Base-by-base conservation (phyloP, 208 protist species). In the Acanthamoeba triangularis region DNA sequence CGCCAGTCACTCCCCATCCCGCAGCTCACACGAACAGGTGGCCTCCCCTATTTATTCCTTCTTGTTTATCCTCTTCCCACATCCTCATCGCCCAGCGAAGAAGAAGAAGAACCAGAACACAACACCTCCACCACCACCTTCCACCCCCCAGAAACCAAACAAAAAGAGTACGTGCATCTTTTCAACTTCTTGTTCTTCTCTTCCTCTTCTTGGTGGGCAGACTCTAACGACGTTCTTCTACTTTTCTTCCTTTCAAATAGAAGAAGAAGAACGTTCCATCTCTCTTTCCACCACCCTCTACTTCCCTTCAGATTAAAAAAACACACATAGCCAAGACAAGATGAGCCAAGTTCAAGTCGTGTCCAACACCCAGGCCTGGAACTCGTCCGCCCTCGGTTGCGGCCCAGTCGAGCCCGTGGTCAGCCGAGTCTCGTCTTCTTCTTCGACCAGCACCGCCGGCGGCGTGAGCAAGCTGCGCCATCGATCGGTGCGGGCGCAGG, bases 331-430 rank as follows among this genome's bases (percentile, higher is more conserved):
- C 16, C 0, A 59, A 35, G 0, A 18, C 80, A 63, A 30, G 8
- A 88, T 88, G 80, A 88, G 80, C 52, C 80, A 88, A 63, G 80
- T 88, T 10, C 80, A 88, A 44, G 80, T 88, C 35, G 80, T 88
- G 49, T 88, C 80, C 49, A 88, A 56, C 52, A 37, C n/a, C 20
- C 80, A 88, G 80, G 10, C 80, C 16, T 88, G 80, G 80, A 63
- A 65, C 59, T 65, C 80, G 7, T 41, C 74, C n/a, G 80, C 52
- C 52, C 49, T 88, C 7, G 80, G 80, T 14, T 88, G 44, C 49
- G 80, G 80, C 52, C 80, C 52, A 0, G 30, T 74, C 25, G 67
- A 74, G 67, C 0, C 33, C 67, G 74, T 11, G 8, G 16, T 11
- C 74, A 84, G 74, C 74, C 41, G 23, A 14, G 74, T n/a, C 20